Conservation (phyloP, 1,284 basidiomycete genomes). For the Cutaneotrichosporon spelunceum region DNA sequence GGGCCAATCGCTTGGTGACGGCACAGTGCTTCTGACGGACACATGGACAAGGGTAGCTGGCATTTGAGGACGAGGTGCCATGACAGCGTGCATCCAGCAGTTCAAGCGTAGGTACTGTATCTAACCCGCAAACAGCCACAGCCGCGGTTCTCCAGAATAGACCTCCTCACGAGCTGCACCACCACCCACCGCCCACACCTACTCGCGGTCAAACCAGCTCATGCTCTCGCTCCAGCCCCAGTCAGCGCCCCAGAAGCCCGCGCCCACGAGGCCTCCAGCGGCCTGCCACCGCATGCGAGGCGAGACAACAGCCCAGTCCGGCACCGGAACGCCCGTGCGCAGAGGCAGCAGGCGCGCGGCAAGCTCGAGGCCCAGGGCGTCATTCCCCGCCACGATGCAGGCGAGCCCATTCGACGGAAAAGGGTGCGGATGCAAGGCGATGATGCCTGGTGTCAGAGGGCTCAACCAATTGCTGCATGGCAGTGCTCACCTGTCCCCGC, state of each 20-base stretch:
- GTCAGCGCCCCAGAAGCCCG: slow-evolving; percentile 45
- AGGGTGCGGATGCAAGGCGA: slow-evolving; percentile 70
- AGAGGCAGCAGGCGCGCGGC: slow-evolving; percentile 69
- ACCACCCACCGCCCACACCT: not conserved
- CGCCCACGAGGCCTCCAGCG: slow-evolving; percentile 67
- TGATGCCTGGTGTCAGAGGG: slow-evolving; percentile 54
- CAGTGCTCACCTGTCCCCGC: slow-evolving; percentile 37
- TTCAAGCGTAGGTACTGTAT: too few relatives aligned
- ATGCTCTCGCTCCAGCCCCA: slow-evolving; percentile 41
- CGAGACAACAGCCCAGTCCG: slow-evolving; percentile 70
- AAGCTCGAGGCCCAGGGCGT: slow-evolving; percentile 61
- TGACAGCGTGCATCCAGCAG: too few relatives aligned
- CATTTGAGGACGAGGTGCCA: too few relatives aligned
- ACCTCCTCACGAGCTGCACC: too few relatives aligned
- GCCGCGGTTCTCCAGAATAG: too few relatives aligned
- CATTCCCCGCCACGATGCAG: slow-evolving; percentile 62
- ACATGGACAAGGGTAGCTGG: too few relatives aligned
- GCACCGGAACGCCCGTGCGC: slow-evolving; percentile 65
- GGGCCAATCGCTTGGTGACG: too few relatives aligned
- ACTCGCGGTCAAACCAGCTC: slow-evolving; percentile 45
- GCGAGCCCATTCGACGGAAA: slow-evolving; percentile 40
- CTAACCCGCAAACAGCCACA: too few relatives aligned
- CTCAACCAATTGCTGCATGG: not conserved
- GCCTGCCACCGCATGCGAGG: slow-evolving; percentile 58
- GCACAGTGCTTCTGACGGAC: too few relatives aligned